These are phyloP conservation scores for Colletotrichum tamarilloi DNA, from an alignment of 2,329 filamentous ascomycete species.

Conservation along the genomic window DNA sequence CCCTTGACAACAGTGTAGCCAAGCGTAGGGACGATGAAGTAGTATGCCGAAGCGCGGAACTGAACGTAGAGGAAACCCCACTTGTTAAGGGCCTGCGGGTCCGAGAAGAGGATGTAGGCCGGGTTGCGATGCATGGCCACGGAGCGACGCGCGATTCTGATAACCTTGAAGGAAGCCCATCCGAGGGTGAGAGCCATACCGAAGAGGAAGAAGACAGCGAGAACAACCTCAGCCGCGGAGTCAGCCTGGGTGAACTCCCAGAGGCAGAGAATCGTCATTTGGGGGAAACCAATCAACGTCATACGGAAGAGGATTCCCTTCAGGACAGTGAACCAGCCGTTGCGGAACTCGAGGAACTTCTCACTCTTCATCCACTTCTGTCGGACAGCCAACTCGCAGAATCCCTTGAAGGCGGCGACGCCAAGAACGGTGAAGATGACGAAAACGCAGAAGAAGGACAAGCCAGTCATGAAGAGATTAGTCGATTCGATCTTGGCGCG, in stretches of 20 bases:
- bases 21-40: constrained; percentile 87
- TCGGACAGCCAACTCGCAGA: constrained; percentile 81
- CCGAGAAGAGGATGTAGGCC: constrained; percentile 95
- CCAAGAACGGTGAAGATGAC: constrained; percentile 78
- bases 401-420: constrained; percentile 82
- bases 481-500: constrained; percentile 85
- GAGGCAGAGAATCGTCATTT: constrained; percentile 88
- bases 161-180: constrained; percentile 92
- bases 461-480: constrained; percentile 92
- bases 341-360: constrained; percentile 92
- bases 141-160: constrained; percentile 87
- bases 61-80: constrained; percentile 99
- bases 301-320: constrained; percentile 95
- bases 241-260: constrained; percentile 93
- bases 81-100: constrained; percentile 93
- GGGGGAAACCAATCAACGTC: constrained; percentile 89
- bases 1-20: constrained; percentile 86
- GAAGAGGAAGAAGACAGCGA: constrained; percentile 90
- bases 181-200: constrained; percentile 80
- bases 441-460: constrained; percentile 90
- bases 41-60: constrained; percentile 95
- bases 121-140: constrained; percentile 95
- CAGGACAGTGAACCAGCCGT: constrained; percentile 91
- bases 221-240: constrained; percentile 85
- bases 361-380: constrained; percentile 83